Evolutionary conservation across 192 early-diverging fungal species (phyloP).

Genomic region (Physocladia obscura): DNA sequence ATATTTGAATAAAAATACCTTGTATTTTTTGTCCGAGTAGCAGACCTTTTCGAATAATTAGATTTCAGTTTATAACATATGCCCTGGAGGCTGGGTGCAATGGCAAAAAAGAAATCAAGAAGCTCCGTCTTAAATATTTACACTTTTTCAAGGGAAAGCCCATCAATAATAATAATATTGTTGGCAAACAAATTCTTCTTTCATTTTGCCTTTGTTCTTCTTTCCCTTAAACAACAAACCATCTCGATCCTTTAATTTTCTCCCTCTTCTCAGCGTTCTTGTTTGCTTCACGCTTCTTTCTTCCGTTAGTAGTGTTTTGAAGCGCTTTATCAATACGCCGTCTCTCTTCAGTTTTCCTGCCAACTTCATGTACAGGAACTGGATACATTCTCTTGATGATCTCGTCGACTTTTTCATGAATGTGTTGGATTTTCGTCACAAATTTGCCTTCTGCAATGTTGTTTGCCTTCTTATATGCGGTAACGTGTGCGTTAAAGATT

Average conservation of each 20-base stretch:
- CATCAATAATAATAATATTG: too few species aligned
- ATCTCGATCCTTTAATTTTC: conserved; percentile 23
- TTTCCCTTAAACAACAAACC: conserved; percentile 22
- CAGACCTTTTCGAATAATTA: too few species aligned
- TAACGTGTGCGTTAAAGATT: conserved; percentile 5
- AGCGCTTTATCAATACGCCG: conserved; percentile 15
- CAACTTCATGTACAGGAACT: conserved; percentile 28
- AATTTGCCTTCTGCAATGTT: neutral
- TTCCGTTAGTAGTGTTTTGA: neutral
- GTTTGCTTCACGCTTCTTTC: conserved; percentile 2
- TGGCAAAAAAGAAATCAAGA: too few species aligned
- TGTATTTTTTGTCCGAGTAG: too few species aligned
- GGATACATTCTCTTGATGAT: conserved; percentile 25
- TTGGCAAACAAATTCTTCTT: too few species aligned
- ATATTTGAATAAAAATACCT: too few species aligned
- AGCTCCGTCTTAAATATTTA: too few species aligned
- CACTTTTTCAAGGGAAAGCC: too few species aligned
- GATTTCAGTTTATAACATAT: too few species aligned
- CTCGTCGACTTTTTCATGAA: neutral
- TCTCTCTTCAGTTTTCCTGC: conserved; percentile 17
- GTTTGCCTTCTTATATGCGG: conserved; percentile 3
- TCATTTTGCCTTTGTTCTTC: too few species aligned
- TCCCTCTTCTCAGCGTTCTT: neutral
- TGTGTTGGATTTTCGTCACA: neutral
- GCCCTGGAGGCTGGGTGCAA: too few species aligned